Conservation (phyloP, 148 eudicot genomes). For the Beta vulgaris region DNA sequence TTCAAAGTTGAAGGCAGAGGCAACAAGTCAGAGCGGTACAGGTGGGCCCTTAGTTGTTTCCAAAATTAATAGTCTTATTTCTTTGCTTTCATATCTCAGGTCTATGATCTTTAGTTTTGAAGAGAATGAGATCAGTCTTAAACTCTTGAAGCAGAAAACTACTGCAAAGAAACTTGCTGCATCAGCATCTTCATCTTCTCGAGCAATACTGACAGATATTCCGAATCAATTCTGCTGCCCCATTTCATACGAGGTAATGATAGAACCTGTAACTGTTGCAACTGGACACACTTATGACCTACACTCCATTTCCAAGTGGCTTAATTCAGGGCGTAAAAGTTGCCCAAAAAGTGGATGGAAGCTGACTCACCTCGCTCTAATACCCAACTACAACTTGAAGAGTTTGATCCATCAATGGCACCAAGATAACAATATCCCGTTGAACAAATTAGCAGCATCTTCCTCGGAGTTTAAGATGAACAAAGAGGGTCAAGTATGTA, state of each 20-base stretch:
- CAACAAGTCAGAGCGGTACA: conserved; percentile 56
- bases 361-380: conserved; percentile 54
- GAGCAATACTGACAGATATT: conserved; percentile 30
- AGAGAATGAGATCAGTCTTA: conserved; percentile 14
- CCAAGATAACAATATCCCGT: conserved; percentile 44
- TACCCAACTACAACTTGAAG: conserved; percentile 53
- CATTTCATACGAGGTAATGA: conserved; percentile 58
- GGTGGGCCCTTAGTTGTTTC: conserved; percentile 60
- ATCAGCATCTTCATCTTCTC: conserved; percentile 23
- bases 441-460: conserved; percentile 21
- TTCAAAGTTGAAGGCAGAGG: conserved; percentile 35
- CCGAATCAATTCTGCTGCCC: conserved; percentile 69
- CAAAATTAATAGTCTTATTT: conserved; percentile 45
- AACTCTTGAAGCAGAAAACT: conserved; percentile 23
- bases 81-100: conserved; percentile 43
- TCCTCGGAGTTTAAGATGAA: conserved; percentile 33
- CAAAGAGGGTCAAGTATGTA: conserved; percentile 30
- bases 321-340: conserved; percentile 55
- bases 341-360: conserved; percentile 61
- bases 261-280: conserved; percentile 60
- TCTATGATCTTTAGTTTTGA: conserved; percentile 31
- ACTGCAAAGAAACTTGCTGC: conserved; percentile 20
- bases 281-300: conserved; percentile 68
- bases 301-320: conserved; percentile 54
- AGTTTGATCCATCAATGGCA: conserved; percentile 58